Conservation (phyloP, 1,139 yeast genomes). For the Diutina catenulata region DNA sequence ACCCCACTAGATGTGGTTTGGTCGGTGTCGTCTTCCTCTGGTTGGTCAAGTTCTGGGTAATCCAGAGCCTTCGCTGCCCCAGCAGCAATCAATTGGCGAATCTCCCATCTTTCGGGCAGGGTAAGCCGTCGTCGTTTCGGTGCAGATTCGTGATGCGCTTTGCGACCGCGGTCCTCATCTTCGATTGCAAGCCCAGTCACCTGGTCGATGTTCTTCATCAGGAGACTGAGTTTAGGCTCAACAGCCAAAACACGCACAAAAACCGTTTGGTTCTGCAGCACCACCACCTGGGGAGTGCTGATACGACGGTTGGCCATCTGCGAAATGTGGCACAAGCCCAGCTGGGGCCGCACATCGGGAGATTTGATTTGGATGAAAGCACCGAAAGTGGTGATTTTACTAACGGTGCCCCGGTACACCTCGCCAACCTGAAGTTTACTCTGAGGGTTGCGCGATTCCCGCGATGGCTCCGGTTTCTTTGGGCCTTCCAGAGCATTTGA, state of each 20-base stretch:
- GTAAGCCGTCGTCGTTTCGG: constrained; percentile 31
- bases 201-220: constrained; percentile 74
- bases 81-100: constrained; percentile 68
- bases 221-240: constrained; percentile 43
- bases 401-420: constrained; percentile 51
- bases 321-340: constrained; percentile 73
- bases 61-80: constrained; percentile 64
- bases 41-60: constrained; percentile 53
- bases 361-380: constrained; percentile 50
- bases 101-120: constrained; percentile 88
- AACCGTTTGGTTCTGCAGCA: constrained; percentile 48
- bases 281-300: constrained; percentile 45
- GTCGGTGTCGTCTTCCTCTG: constrained; percentile 19
- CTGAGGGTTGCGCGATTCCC: no score
- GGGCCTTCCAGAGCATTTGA: constrained; percentile 7
- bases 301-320: constrained; percentile 45
- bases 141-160: background rate
- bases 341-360: no score
- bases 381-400: constrained; percentile 56
- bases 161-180: constrained; percentile 9
- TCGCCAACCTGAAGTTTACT: constrained; percentile 23
- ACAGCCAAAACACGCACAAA: constrained; percentile 47
- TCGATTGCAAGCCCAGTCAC: constrained; percentile 38
- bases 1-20: background rate
- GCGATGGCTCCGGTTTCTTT: no score